These are phyloP conservation scores for Cydonia oblonga DNA, from an alignment of 331 rosid genomes.

Conservation along the genomic window DNA sequence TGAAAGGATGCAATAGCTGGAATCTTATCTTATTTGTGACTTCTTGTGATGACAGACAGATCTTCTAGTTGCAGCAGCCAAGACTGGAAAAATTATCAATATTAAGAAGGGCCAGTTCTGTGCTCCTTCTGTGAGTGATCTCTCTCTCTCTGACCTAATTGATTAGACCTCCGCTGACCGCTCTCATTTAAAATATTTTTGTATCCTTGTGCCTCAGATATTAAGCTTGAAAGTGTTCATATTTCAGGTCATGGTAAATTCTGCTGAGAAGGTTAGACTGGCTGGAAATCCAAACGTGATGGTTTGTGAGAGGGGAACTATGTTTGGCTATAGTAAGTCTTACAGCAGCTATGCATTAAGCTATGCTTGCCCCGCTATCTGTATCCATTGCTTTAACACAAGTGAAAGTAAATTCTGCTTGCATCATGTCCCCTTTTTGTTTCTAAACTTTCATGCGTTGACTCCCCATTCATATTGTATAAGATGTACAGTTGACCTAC, in stretches of 20 bases:
- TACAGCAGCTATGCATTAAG: not conserved
- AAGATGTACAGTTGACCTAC: not conserved
- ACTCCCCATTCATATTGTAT: not conserved
- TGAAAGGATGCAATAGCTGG: not conserved
- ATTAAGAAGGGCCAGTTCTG: conserved; percentile 97
- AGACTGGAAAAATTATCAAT: conserved; percentile 82
- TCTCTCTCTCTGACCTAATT: conserved; percentile 11
- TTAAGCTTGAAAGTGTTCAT: conserved; percentile 17
- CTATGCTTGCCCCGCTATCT: not conserved
- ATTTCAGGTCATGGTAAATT: conserved; percentile 73
- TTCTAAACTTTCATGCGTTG: not conserved
- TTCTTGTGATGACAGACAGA: conserved; percentile 65
- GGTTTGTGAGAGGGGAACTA: conserved; percentile 99
- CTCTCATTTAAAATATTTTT: not conserved
- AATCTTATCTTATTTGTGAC: conserved; percentile 15
- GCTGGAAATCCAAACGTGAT: conserved; percentile 93
- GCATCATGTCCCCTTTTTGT: not conserved
- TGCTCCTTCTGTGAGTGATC: conserved; percentile 81
- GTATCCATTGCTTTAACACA: not conserved
- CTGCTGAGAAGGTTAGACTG: conserved; percentile 80
- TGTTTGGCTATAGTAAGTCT: conserved; percentile 96
- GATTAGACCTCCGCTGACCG: not conserved
- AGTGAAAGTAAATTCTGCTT: too few relatives aligned
- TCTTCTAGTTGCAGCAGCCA: conserved; percentile 91
- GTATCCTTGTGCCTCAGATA: not conserved